Evolutionary conservation across 2,329 filamentous ascomycete genomes (phyloP), one percentile per base, ranked within the genome.

Genomic region (Phialocephala subalpina): DNA sequence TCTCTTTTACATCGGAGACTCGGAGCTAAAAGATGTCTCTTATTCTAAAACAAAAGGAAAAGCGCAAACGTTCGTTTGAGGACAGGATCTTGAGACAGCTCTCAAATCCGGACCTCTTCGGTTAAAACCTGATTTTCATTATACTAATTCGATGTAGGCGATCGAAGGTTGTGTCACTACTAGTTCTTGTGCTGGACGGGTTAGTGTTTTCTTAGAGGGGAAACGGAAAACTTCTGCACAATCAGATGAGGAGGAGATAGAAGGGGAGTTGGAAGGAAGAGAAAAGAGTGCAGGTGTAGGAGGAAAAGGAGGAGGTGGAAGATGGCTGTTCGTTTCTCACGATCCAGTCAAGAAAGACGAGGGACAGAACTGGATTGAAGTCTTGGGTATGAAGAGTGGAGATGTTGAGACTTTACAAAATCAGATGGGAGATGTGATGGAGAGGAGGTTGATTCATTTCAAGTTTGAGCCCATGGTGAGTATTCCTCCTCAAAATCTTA

Each of bases 391-490:
- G 68, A 72, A 78, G 77, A 72, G 57, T 76, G 60, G 72, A 69
- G 40, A 42, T 53, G 55, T 35, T 64, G 62, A 38, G 60, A 63
- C 11, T 65, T 65, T 3, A 67, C 67, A 42, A 58, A 29, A 35
- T 14, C 47, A 64, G 27, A 29, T 59, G 58, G 53, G 55, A 9
- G 52, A 20, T 53, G n/a, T 52, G 5, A 11, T 12, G 5, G 69
- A 67, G 40, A 60, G 58, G n/a, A 82, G 86, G 74, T 79, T 86
- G 77, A 84, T 97, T 59, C 93, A 95, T 78, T 92, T 97, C 80
- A 96, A 97, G 78, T 97, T 97, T 75, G 94, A 97, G 77, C 93
- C 94, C 4, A 94, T 97, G 93, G 94, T 97, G 84, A 76, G 88
- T 35, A 33, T 36, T 22, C 11, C 29, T 29, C 33, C 6, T 56